These are phyloP conservation scores for Oryza punctata DNA, from an alignment of 176 grass and related monocot genomes.

Conservation along the genomic window DNA sequence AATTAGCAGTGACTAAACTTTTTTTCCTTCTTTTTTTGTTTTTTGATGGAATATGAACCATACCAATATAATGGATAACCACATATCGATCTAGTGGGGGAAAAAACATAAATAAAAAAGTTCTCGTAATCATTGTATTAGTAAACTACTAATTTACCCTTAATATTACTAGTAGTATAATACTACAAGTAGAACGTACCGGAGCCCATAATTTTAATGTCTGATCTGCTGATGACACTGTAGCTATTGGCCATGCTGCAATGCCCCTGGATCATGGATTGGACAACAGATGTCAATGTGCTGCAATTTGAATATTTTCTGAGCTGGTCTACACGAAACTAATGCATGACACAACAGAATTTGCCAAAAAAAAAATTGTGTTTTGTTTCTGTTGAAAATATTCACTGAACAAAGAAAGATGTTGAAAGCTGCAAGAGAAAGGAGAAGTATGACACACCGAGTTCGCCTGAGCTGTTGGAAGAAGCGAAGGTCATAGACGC, in stretches of 20 bases:
- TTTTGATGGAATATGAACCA: too few relatives aligned
- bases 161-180: too few relatives aligned
- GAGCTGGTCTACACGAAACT: neutral
- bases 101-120: too few relatives aligned
- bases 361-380: neutral
- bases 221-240: slow-evolving; percentile 29
- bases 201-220: too few relatives aligned
- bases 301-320: neutral
- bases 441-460: slow-evolving; percentile 33
- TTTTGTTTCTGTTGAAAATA: neutral
- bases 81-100: too few relatives aligned
- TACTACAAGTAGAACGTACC: too few relatives aligned
- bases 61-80: too few relatives aligned
- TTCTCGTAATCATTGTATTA: too few relatives aligned
- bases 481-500: slow-evolving; percentile 57
- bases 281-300: neutral
- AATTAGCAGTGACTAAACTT: too few relatives aligned
- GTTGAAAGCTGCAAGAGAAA: neutral
- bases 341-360: neutral
- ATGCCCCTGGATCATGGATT: slow-evolving; percentile 46
- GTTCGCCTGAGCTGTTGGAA: slow-evolving; percentile 59
- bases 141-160: too few relatives aligned
- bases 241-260: slow-evolving; percentile 62
- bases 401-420: neutral
- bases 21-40: too few relatives aligned